Base-by-base conservation (phyloP, 2,329 filamentous ascomycete species). In the Fusarium nisikadoi region DNA sequence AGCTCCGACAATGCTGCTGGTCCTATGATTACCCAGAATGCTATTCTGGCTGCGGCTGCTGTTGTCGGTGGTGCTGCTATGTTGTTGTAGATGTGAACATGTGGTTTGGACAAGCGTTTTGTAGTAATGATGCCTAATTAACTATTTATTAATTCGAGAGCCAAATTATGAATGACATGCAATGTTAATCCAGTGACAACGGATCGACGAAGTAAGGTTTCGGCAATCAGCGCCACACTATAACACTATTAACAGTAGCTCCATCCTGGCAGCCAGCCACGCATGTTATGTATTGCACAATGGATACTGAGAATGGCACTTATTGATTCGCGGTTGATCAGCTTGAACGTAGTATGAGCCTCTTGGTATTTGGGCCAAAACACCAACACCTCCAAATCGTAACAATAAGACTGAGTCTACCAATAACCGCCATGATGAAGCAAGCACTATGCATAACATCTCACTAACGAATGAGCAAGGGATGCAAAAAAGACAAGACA, bases 1-100 rank as follows among this genome's bases (percentile, higher is more conserved):
- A 62, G 55, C 8, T 75, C 73, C 20, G 75, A 71, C 54, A 81
- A 75, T 65, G 80, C 79, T 52, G 81, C 79, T 11, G 77, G 75
- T 5, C 70, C 79, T n/a, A 71, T 78, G 62, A 68, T 75, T 56
- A 81, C 80, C 17, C 79, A 81, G 65, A 81, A 81, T 54, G 81
- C 79, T 20, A 56, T 82, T 9, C 45, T 83, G 39, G 78, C 79
- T 47, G 81, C 81, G 23, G 77, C 81, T 31, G 81, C 79, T 27
- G 79, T 80, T 42, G 74, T 81, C 29, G 81, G 80, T 12, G 80
- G 79, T 63, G 79, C 75, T 23, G 71, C 49, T n/a, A 74, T 84
- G 70, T 54, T 82, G 55, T 35, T 84, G 46, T 83, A 79, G 41
- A 62, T 42, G 17, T 36, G 52, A 41, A 33, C 11, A 41, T 38